phyloP scores from a whole-genome alignment of 2,329 filamentous ascomycete species.

The Calonectria leucothoes region DNA sequence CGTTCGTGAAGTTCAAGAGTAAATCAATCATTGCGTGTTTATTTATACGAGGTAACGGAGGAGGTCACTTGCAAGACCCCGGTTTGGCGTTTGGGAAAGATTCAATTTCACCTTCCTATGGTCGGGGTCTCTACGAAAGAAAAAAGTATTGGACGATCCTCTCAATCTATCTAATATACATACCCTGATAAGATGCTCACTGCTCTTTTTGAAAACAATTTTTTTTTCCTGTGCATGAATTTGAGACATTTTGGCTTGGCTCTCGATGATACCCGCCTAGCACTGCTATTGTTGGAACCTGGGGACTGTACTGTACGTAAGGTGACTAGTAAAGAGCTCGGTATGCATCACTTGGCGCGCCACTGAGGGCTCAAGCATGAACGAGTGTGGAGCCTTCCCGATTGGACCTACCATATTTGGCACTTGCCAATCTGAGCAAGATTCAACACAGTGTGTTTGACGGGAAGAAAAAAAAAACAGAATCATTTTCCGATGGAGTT shows the following conservation, averaged over 20 bases:
- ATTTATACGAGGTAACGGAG: slow-evolving; percentile 40
- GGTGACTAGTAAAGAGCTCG: not conserved
- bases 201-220: slow-evolving; percentile 12
- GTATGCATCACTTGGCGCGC: slow-evolving; percentile 23
- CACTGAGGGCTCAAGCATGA: slow-evolving; percentile 22
- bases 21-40: slow-evolving; percentile 23
- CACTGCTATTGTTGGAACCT: slow-evolving; percentile 7
- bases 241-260: slow-evolving; percentile 1
- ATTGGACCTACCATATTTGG: slow-evolving; percentile 21
- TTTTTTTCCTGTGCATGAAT: not conserved
- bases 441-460: not conserved
- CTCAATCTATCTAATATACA: slow-evolving; percentile 22
- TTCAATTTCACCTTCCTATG: slow-evolving; percentile 37
- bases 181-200: slow-evolving; percentile 26
- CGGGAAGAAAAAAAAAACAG: not conserved
- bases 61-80: slow-evolving; percentile 40
- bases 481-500: not conserved
- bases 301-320: not conserved
- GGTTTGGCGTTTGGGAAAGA: slow-evolving; percentile 41
- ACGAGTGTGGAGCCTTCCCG: slow-evolving; percentile 18
- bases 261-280: not conserved
- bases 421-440: slow-evolving; percentile 11
- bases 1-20: slow-evolving; percentile 58
- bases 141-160: slow-evolving; percentile 38
- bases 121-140: slow-evolving; percentile 37